Evolutionary conservation across 768 basidiomycete species (phyloP).

Genomic region (Leccinum fibrillosum): DNA sequence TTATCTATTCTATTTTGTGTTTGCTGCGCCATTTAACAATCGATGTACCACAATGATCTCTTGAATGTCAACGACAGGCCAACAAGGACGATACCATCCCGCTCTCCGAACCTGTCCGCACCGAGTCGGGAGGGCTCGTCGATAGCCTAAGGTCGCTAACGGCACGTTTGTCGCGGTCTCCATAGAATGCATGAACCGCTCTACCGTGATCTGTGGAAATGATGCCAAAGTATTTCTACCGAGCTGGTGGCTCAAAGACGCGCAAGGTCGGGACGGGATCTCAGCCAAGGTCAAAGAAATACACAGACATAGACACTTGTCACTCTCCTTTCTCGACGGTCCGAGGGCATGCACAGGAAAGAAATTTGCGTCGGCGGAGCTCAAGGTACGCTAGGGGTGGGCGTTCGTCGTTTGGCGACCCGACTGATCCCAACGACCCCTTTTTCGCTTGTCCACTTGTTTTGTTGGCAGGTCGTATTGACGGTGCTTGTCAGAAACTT

Average conservation of each 20-base stretch:
- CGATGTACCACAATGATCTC: not conserved
- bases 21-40: not conserved
- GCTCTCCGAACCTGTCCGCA: constrained; percentile 43
- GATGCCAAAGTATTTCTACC: constrained; percentile 42
- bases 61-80: constrained; percentile 30
- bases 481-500: constrained; percentile 42
- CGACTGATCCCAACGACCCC: not conserved
- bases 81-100: constrained; percentile 56
- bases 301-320: constrained; percentile 46
- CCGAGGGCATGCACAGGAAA: constrained; percentile 48
- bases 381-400: constrained; percentile 28
- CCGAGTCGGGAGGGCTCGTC: constrained; percentile 36
- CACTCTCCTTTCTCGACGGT: constrained; percentile 47
- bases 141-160: constrained; percentile 42
- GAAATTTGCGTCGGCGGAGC: constrained; percentile 40
- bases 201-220: constrained; percentile 55
- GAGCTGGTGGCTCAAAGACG: constrained; percentile 54
- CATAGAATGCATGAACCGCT: constrained; percentile 47
- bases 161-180: constrained; percentile 44
- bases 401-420: too few species aligned
- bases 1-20: not conserved
- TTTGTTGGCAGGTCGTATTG: constrained; percentile 37
- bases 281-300: constrained; percentile 35
- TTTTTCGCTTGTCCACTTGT: not conserved
- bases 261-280: constrained; percentile 13